Evolutionary conservation across 768 basidiomycete species (phyloP), one percentile per base, ranked within the genome.

Genomic region (Tricholoma hemisulphureum): DNA sequence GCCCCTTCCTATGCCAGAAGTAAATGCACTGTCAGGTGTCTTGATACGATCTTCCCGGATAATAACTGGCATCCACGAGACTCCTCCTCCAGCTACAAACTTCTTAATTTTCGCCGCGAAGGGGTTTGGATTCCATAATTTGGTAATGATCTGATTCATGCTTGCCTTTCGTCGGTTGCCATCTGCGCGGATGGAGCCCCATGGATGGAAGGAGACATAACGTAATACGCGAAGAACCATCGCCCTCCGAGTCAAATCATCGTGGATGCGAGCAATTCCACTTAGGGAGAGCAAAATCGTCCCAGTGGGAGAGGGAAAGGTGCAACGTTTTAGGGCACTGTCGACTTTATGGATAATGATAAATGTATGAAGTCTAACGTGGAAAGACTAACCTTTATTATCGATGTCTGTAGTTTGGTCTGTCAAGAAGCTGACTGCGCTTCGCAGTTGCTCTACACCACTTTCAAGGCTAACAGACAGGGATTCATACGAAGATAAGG

Each of bases 171-270:
- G 78, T 31, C 91, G 80, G 58, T 80, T 71, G 2, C 78, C 83
- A 61, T 91, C 85, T 2, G 91, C 82, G 7, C 75, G 80, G 16
- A 80, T 64, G 48, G 84, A 83, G 4, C 92, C 92, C 92, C 92
- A 94, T 2, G 89, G 87, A 35, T 81, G 75, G 45, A 83, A 86
- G 0, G 91, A 93, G 39, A 85, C 73, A 63, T 85, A 88, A 13
- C 90, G 89, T 52, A 91, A 73, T 26, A 87, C 74, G 29, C 84
- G 80, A 41, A 80, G 69, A 59, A 85, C 66, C 43, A 86, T 64
- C 2, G 79, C 77, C 43, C 64, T 67, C 51, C 72, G 76, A 16
- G 82, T 65, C 16, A 70, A 60, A 0, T 69, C 68, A 37, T 80
- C 71, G 1, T 65, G 58, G 48, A 82, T 70, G 0, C 65, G 53